Evolutionary conservation across 2,329 filamentous ascomycete species (phyloP).

Genomic region (Arthrobotrys conoides): DNA sequence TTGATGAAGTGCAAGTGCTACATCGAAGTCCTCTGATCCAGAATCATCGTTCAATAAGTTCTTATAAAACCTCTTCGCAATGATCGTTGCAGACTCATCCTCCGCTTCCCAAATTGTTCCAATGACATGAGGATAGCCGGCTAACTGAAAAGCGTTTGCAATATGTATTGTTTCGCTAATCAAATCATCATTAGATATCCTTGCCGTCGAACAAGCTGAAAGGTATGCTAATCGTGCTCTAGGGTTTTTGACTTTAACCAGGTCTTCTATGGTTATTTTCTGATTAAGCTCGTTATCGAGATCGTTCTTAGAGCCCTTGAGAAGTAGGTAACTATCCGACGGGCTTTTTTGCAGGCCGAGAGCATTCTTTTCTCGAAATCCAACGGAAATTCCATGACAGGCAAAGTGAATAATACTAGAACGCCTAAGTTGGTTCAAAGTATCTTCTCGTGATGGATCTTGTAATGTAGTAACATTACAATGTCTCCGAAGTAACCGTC

Average conservation of each 20-base stretch:
- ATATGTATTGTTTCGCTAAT: constrained; percentile 66
- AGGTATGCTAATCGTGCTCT: constrained; percentile 66
- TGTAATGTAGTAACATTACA: too few species aligned
- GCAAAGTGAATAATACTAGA: too few species aligned
- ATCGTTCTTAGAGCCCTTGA: background rate
- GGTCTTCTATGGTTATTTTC: background rate
- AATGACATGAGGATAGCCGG: constrained; percentile 66
- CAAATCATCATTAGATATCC: constrained; percentile 62
- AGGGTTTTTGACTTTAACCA: constrained; percentile 9
- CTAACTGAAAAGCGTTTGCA: constrained; percentile 66
- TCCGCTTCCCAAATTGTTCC: constrained; percentile 65
- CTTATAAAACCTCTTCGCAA: background rate
- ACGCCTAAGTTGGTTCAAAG: too few species aligned
- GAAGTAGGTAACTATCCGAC: constrained; percentile 13
- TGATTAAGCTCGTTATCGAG: background rate
- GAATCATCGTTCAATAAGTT: background rate
- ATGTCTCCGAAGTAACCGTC: too few species aligned
- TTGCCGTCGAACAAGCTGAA: constrained; percentile 67
- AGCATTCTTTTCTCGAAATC: too few species aligned
- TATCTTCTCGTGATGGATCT: too few species aligned
- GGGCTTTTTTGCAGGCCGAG: constrained; percentile 10
- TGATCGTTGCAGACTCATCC: constrained; percentile 49
- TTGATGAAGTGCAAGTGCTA: background rate
- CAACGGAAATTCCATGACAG: too few species aligned
- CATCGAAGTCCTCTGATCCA: background rate